Conservation (phyloP, 1,139 yeast species). For the Hyphopichia wangnamkhiaoensis region DNA sequence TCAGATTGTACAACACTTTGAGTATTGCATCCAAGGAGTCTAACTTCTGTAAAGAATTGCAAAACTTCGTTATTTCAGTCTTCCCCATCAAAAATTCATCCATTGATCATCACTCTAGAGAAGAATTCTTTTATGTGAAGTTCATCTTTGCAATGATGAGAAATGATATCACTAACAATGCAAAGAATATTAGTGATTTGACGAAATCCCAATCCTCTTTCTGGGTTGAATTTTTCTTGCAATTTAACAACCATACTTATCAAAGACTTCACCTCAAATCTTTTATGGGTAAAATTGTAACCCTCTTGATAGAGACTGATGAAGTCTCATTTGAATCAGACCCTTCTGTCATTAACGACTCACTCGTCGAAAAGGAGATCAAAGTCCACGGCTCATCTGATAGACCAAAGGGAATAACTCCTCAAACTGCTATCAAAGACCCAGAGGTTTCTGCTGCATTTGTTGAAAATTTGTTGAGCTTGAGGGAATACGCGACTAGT, state of each 20-base stretch:
- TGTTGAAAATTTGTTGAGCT: conserved; percentile 68
- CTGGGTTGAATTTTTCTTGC: conserved; percentile 56
- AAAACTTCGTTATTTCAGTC: conserved; percentile 48
- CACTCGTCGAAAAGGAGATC: conserved; percentile 49
- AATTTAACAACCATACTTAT: conserved; percentile 58
- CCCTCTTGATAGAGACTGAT: conserved; percentile 53
- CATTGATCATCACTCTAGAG: conserved; percentile 51
- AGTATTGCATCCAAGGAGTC: conserved; percentile 21
- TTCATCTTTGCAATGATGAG: conserved; percentile 55
- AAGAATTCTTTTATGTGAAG: conserved; percentile 70
- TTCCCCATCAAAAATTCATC: conserved; percentile 44
- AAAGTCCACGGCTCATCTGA: conserved; percentile 42
- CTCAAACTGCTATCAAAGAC: conserved; percentile 77
- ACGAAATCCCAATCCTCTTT: conserved; percentile 33
- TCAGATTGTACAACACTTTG: conserved; percentile 44
- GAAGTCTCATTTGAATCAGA: conserved; percentile 75
- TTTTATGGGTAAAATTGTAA: conserved; percentile 53
- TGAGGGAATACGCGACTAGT: conserved; percentile 72
- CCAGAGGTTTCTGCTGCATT: conserved; percentile 68
- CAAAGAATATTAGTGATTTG: conserved; percentile 33
- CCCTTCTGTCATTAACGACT: conserved; percentile 64
- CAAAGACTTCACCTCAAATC: conserved; percentile 58
- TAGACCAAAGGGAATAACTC: conserved; percentile 35
- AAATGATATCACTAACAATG: conserved; percentile 38
- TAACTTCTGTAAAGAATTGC: conserved; percentile 34